Evolutionary conservation across 1,139 yeast genomes (phyloP), one percentile per base, ranked within the genome.

Genomic region (Protomyces lactucae-debilis): DNA sequence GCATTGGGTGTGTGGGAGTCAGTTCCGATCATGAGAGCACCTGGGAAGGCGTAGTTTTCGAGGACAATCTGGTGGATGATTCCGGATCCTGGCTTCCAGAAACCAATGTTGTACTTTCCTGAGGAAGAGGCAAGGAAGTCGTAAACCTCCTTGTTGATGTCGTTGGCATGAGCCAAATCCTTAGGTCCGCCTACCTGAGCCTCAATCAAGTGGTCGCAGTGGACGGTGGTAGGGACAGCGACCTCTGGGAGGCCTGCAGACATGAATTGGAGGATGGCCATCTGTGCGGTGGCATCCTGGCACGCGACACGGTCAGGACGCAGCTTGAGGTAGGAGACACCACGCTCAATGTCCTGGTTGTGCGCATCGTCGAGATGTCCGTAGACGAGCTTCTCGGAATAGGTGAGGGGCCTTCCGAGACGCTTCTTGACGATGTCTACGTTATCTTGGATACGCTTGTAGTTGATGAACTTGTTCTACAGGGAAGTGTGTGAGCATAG

Each of bases 61-160:
- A 93, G 83, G 67, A 93, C 95, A 72, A 93, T 92, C 83, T 93
- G 98, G 79, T 93, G 98, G 74, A 93, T 93, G 76, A 93, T 93
- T 83, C 99, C 99, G 67, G 97, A 91, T 77, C 98, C 98, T 77
- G 99, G 98, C 78, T 88, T 89, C 99, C 99, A 93, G 91, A 93
- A 93, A 78, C 97, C 97, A 79, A 93, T 88, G 85, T 91, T 88
- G 83, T 92, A 93, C 82, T 92, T 92, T 74, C 97, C 96, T 78
- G 97, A 88, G 69, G 97, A 93, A 71, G 95, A 79, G 69, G 90
- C 84, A 80, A 93, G 85, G 83, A 93, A 93, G 80, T 93, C 97
- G 79, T 85, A 93, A 71, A 93, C 99, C 81, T 93, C 99, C 82
- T 88, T 90, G 85, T 93, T 93, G 76, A 90, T 81, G 75, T 85